A percentile compares a stretch with the other conserved stretches of the same genome.
These are phyloP conservation scores for Citrus mangshanensis DNA, from an alignment of 345 rosid species.

Conservation along the genomic window DNA sequence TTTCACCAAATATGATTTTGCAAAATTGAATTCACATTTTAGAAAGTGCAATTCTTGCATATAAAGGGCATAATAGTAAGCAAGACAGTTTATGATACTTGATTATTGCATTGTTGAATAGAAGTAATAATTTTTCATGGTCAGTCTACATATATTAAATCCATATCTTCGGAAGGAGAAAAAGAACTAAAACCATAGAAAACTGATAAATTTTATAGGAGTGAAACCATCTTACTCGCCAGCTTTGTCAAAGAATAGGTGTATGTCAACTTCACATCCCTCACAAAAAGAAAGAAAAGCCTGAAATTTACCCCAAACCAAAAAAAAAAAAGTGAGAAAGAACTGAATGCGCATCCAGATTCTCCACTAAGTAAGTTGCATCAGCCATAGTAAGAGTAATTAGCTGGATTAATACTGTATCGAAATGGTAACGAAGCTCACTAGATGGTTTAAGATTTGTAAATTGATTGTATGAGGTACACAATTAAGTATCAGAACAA, in stretches of 20 bases:
- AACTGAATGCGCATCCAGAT: background rate
- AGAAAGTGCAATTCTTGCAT: background rate
- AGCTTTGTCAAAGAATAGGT: conserved; percentile 74
- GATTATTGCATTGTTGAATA: background rate
- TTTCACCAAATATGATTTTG: conserved; percentile 8
- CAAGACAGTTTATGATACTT: conserved; percentile 2
- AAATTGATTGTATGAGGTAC: background rate
- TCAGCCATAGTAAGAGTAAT: background rate
- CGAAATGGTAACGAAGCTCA: background rate
- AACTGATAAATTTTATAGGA: background rate
- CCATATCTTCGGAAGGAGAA: background rate
- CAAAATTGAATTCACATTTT: background rate
- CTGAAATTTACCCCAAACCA: conserved; percentile 29
- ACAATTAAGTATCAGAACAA: background rate
- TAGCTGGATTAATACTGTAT: background rate
- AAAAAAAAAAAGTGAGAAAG: background rate
- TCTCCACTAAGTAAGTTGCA: background rate
- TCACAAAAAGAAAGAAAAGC: conserved; percentile 91
- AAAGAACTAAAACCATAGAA: conserved; percentile 3
- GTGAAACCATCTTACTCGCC: conserved; percentile 73
- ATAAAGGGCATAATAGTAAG: background rate
- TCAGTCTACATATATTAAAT: background rate
- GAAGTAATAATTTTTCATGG: background rate
- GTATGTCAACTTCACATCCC: conserved; percentile 87
- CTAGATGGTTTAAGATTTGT: background rate